Evolutionary conservation across 192 early-diverging fungal genomes (phyloP), one percentile per base, ranked within the genome.

Genomic region (Lobosporangium transversale): DNA sequence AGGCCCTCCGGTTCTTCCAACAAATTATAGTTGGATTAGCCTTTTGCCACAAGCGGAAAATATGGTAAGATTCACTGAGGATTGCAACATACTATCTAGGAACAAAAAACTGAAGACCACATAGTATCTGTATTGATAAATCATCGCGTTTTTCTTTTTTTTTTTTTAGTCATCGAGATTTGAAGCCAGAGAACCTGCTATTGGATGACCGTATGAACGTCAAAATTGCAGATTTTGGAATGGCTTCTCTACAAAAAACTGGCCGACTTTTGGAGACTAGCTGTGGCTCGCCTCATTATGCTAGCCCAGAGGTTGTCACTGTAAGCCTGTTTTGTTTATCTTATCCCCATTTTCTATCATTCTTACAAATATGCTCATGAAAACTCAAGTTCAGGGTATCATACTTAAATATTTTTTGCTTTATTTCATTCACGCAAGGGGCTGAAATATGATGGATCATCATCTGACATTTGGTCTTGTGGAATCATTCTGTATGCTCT

Each of bases 401-500:
- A 49, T 40, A 7, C 37, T 40, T 40, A 40, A 40, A 40, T 40
- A 7, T 40, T 40, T 40, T n/a, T n/a, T n/a, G n/a, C n/a, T n/a
- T n/a, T n/a, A n/a, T n/a, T n/a, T 40, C 37, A 7, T 40, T 3
- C n/a, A 3, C 36, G 4, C 14, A 70, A 84, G 53, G 82, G 81
- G 18, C 66, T 82, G 40, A 83, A 82, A 36, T 92, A 93, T 42
- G 92, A 93, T 63, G 90, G 89, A 9, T 71, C 87, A 20, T 63
- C 82, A 26, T 89, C 88, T 9, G 94, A 96, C 65, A 82, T 93
- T 24, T 96, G 94, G 94, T 82, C 92, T 1, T 75, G 93, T 9
- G 94, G 93, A 32, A 87, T 91, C 47, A 89, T 95, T 20, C 78
- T 95, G 9, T 95, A 90, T 61, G 86, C 90, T 14, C 70, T 95